Conservation (phyloP, 306 rosid species). For the Hippophae rhamnoides region DNA sequence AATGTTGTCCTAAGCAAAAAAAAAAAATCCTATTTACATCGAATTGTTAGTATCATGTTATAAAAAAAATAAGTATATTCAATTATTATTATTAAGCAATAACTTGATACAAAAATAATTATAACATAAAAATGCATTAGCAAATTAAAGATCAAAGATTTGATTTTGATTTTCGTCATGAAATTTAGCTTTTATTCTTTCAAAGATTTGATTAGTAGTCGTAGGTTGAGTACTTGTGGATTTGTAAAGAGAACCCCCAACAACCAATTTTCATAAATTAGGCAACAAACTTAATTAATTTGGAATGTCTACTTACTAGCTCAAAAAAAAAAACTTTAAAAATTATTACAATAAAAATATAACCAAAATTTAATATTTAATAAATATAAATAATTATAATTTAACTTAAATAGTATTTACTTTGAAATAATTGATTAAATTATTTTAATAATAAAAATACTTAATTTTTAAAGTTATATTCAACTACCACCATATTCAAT, state of each 20-base stretch:
- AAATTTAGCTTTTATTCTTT: constrained; percentile 14
- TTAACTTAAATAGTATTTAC: neutral
- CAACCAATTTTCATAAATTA: constrained; percentile 3
- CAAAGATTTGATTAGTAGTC: constrained; percentile 40
- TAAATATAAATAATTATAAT: neutral
- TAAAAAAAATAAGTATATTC: too few relatives aligned
- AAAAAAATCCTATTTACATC: too few relatives aligned
- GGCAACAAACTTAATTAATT: neutral
- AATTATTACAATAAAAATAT: too few relatives aligned
- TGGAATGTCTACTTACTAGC: neutral
- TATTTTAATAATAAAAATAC: too few relatives aligned
- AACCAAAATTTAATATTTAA: neutral
- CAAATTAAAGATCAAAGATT: constrained; percentile 32
- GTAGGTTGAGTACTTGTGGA: constrained; percentile 29
- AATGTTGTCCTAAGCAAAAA: too few relatives aligned
- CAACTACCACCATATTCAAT: constrained; percentile 44
- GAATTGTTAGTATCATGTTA: too few relatives aligned
- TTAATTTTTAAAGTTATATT: neutral
- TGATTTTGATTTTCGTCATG: constrained; percentile 18
- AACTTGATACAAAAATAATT: neutral
- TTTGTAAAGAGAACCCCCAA: constrained; percentile 14
- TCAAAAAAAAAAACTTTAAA: too few relatives aligned
- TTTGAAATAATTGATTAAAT: too few relatives aligned
- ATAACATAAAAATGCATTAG: constrained; percentile 7
- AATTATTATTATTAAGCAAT: too few relatives aligned